Percentiles rank a stretch among this genome's conserved stretches.
phyloP scores from a whole-genome alignment of 495 filamentous ascomycete species.

The Talaromyces adpressus region DNA sequence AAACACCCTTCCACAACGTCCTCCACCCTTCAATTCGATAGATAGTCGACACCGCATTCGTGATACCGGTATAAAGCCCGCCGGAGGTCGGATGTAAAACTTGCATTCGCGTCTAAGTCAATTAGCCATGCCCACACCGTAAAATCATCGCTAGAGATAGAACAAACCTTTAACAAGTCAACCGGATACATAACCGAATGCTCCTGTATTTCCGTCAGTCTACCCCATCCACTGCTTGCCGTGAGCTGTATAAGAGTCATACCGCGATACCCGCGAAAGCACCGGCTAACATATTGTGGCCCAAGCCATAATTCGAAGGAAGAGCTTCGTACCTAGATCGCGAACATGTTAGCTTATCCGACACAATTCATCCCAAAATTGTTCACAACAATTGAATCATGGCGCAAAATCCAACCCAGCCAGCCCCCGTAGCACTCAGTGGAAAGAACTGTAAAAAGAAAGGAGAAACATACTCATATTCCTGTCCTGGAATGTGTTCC shows the following conservation, averaged over 20 bases:
- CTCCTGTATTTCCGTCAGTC: conserved; percentile 38
- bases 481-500: conserved; percentile 31
- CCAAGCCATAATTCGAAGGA: conserved; percentile 61
- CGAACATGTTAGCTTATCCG: neutral
- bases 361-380: neutral
- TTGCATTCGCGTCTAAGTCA: conserved; percentile 87
- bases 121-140: conserved; percentile 11
- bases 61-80: conserved; percentile 82
- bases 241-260: conserved; percentile 24
- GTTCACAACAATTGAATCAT: neutral
- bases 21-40: conserved; percentile 80
- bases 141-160: too few species aligned
- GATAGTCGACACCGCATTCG: conserved; percentile 87
- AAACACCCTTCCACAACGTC: conserved; percentile 93
- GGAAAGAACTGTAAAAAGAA: neutral
- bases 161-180: conserved; percentile 88
- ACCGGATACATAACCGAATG: conserved; percentile 98
- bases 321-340: conserved; percentile 57
- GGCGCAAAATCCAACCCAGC: neutral
- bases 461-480: conserved; percentile 41
- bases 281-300: conserved; percentile 81
- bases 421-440: neutral
- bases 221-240: neutral
- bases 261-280: conserved; percentile 97
- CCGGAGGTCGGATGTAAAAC: conserved; percentile 82